Evolutionary conservation across 75 land plant genomes (phyloP), one percentile per base, ranked within the genome.

Genomic region (Sequoia sempervirens): DNA sequence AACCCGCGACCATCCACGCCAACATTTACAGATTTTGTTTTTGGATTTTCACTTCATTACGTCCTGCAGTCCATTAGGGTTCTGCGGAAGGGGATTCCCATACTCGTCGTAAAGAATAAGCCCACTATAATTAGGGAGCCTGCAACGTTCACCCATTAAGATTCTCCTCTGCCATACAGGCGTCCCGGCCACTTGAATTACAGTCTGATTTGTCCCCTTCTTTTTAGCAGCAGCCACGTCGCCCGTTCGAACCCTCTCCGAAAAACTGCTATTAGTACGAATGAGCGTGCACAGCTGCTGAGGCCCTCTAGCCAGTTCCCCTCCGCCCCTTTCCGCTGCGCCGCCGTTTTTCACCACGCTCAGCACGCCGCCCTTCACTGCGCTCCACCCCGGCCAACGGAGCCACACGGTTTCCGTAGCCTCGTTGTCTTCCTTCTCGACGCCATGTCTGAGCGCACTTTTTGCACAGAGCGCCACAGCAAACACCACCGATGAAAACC

Each of bases 101-200:
- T 84, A 84, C 81, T 90, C 90, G 80, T 94, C 96, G 83, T 94
- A 94, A 38, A 94, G 88, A 41, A 94, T 92, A 34, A 94, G 93
- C 20, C 96, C 96, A n/a, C 96, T 94, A 82, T 88, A 93, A 47
- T 81, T 85, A 1, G 93, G 96, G 2, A 92, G 85, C 86, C 90
- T 87, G 87, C 96, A 94, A 20, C 92, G 89, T 80, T 93, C 96
- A 12, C 96, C 96, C 90, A 93, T 90, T 40, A 94, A 85, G 78
- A 94, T 94, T 6, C 90, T 85, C 82, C 91, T 80, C 82, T 94
- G 96, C 96, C 96, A 94, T 56, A 93, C 88, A 28, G 92, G 86
- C 32, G 88, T 26, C 6, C 68, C 68, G 23, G 30, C 30, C 1
- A 4, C 68, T 53, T 53, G 54, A 23, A 61, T 61, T 13, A 32